These are phyloP conservation scores for Alloteropsis semialata DNA, from an alignment of 176 grass and related monocot genomes.

Conservation along the genomic window DNA sequence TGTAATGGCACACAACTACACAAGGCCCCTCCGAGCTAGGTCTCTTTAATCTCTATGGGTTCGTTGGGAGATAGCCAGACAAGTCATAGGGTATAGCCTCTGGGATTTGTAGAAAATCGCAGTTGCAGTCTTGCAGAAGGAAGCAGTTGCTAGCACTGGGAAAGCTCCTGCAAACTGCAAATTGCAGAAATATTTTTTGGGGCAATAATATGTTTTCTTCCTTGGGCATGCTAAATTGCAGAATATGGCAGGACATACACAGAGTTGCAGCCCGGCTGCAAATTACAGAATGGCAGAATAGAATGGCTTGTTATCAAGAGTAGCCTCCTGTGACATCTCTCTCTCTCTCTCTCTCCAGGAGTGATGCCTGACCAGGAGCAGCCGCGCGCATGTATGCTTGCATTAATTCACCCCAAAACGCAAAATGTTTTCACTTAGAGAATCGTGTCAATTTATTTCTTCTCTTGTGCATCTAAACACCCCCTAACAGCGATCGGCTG, in stretches of 20 bases:
- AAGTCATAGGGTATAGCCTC: too few relatives aligned
- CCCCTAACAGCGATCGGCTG: not conserved
- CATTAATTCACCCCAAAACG: too few relatives aligned
- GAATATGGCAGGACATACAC: not conserved
- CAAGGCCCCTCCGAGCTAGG: too few relatives aligned
- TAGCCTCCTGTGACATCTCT: not conserved
- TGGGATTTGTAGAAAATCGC: not conserved
- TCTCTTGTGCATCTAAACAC: too few relatives aligned
- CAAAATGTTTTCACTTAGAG: too few relatives aligned
- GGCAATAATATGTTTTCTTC: not conserved
- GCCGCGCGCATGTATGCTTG: not conserved
- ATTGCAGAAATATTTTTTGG: not conserved
- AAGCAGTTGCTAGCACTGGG: not conserved
- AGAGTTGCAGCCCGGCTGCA: not conserved
- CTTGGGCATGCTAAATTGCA: not conserved
- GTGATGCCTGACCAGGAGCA: not conserved
- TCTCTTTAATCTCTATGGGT: too few relatives aligned
- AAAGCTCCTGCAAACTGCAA: not conserved
- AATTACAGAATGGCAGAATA: conserved; percentile 10
- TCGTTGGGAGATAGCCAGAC: not conserved
- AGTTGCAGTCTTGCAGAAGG: not conserved
- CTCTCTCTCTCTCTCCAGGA: not conserved
- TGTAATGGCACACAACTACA: too few relatives aligned
- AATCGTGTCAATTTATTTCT: too few relatives aligned
- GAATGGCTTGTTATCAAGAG: not conserved